Percentiles rank a stretch among this genome's conserved stretches.
Evolutionary conservation across 2,329 filamentous ascomycete genomes (phyloP).

Genomic region (Coniochaeta sp.): DNA sequence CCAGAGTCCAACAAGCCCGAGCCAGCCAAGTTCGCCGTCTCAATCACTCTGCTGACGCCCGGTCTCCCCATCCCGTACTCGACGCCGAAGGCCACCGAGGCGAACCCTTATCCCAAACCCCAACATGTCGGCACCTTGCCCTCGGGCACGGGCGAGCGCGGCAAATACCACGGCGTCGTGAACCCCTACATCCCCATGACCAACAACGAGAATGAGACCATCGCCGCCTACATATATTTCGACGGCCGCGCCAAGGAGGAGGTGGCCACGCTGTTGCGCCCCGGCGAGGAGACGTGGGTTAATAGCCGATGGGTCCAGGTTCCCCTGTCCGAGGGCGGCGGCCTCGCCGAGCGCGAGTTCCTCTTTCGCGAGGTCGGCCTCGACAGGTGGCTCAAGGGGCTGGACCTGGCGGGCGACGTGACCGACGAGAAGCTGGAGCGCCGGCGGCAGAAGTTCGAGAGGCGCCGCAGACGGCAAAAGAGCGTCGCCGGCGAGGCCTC

Average conservation of each 20-base stretch:
- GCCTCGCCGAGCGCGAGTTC: conserved; percentile 92
- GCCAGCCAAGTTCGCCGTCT: conserved; percentile 94
- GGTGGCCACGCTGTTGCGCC: conserved; percentile 84
- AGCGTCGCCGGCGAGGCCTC: conserved; percentile 13
- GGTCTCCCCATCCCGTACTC: conserved; percentile 89
- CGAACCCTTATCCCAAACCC: conserved; percentile 73
- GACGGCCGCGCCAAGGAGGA: conserved; percentile 93
- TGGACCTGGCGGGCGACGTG: conserved; percentile 91
- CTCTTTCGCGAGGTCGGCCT: conserved; percentile 94
- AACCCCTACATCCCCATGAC: conserved; percentile 89
- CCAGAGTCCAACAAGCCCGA: conserved; percentile 69
- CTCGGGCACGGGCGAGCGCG: conserved; percentile 38
- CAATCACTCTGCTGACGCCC: conserved; percentile 88
- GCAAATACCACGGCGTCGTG: conserved; percentile 48
- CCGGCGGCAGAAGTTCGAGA: conserved; percentile 72
- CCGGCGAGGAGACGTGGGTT: conserved; percentile 97
- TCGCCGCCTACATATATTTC: conserved; percentile 98
- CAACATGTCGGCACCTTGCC: conserved; percentile 71
- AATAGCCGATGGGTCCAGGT: conserved; percentile 98
- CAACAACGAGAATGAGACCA: conserved; percentile 88
- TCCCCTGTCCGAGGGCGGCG: conserved; percentile 82
- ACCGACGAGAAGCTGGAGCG: conserved; percentile 85
- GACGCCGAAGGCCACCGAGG: conserved; percentile 68
- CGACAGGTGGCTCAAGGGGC: conserved; percentile 91
- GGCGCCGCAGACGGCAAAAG: conserved; percentile 58